Base-by-base conservation (phyloP, 176 grass and related monocot species). In the Luzula sylvatica region DNA sequence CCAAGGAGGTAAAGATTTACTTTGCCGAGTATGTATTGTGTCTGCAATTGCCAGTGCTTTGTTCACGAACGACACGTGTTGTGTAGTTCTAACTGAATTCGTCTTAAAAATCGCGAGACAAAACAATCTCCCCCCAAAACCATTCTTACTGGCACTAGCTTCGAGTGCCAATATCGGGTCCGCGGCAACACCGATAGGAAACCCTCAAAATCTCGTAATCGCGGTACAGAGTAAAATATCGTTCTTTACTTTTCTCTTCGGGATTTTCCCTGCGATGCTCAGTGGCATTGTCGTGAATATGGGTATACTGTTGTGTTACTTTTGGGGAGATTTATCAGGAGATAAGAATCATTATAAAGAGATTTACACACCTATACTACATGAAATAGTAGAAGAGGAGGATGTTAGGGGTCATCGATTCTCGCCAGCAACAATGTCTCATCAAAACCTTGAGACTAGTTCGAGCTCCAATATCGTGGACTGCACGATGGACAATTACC, bases 201-300 rank as follows among this genome's bases (percentile, higher is more conserved):
- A 96, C 71, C 90, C 90, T 11, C 90, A 96, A 78, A 96, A 96
- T 72, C 54, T 96, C 1, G 84, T 96, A 2, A 96, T 96, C 54
- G 90, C 90, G 29, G 77, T 79, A 1, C 92, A 82, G 64, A 89
- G 92, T 66, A 69, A 82, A 12, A 86, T 96, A 27, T 53, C 92
- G 1, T 96, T 96, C 30, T 80, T 80, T 0, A 53, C 48, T 13
- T 89, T 96, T 65, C 53, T 96, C 0, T 38, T 68, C 7, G 76
- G 90, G 2, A 76, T 96, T 52, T 71, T 96, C 3, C 78, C 90
- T 1, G 90, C 90, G 6, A 89, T 77, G 32, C 66, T 89, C 53
- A 49, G 76, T 4, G 85, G 92, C 1, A 41, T 81, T 15, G 14
- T 42, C 26, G 54, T 89, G 38, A 96, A 96, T 57, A 66, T 71